Evolutionary conservation across 129 eudicot species (phyloP), one percentile per base, ranked within the genome.

Genomic region (Tagetes erecta): DNA sequence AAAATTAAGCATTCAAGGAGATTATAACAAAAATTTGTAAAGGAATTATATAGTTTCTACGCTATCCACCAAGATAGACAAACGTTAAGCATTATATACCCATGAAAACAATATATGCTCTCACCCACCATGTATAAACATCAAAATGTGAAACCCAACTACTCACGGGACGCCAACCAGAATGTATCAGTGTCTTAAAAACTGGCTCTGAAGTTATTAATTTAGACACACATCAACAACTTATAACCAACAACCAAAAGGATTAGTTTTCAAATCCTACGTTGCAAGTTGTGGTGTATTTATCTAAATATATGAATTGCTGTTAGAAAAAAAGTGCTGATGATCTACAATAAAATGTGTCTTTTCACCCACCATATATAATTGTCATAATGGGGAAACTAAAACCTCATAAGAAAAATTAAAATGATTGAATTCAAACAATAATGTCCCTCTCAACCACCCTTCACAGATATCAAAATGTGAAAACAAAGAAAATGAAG

Each of bases 101-200:
- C 53, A 9, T n/a, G 37, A 57, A 57, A 30, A 57, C 38, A 9
- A 30, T 31, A 33, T 5, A 11, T 76, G 35, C 80, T 50, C 66
- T 65, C 51, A 67, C 69, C 80, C 72, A 76, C 60, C 74, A 67
- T 67, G 0, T 68, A 73, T 67, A 68, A 76, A 56, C 60, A 60
- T 60, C 42, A 3, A 60, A 13, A 12, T 62, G 40, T 41, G 40
- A 76, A 67, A n/a, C 71, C 68, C 53, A 67, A 76, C 45, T 66
- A 51, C 42, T 58, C 68, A 68, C 44, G 62, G 41, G 35, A 30
- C 49, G 27, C 56, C 77, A 70, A 51, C 77, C 50, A 64, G 9
- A 51, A 34, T 53, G 8, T 42, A 33, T 72, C 67, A 62, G 67
- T 36, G 30, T 62, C 45, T 62, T 62, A 62, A 35, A 60, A 62